These are phyloP conservation scores for Chlorophyllum brunneum DNA, from an alignment of 768 basidiomycete species.

Conservation along the genomic window DNA sequence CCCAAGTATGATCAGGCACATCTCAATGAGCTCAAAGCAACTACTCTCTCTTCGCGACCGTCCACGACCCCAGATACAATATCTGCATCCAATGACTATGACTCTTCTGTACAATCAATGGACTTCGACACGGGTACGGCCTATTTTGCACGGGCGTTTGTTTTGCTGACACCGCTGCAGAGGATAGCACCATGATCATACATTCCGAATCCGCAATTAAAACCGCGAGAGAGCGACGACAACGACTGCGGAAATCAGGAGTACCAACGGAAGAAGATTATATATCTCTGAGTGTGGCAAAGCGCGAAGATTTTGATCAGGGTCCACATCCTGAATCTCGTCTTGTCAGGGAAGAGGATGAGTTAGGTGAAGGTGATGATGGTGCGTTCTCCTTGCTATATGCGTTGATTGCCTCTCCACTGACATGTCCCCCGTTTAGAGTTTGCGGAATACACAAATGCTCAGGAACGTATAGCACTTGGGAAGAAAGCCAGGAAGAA, in stretches of 20 bases:
- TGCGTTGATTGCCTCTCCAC: not conserved
- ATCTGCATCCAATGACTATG: slow-evolving; percentile 45
- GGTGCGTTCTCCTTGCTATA: slow-evolving; percentile 43
- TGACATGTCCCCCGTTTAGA: slow-evolving; percentile 38
- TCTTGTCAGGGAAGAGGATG: slow-evolving; percentile 81
- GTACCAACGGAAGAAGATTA: slow-evolving; percentile 59
- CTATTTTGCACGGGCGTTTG: not conserved
- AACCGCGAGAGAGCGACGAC: slow-evolving; percentile 73
- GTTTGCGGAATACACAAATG: slow-evolving; percentile 83
- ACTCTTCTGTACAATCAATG: slow-evolving; percentile 26
- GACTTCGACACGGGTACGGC: slow-evolving; percentile 26
- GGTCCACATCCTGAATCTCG: slow-evolving; percentile 87
- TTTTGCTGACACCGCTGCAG: slow-evolving; percentile 15
- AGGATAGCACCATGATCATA: slow-evolving; percentile 46
- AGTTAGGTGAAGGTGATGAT: slow-evolving; percentile 84
- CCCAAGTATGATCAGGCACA: slow-evolving; percentile 72
- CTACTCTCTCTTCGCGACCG: slow-evolving; percentile 57
- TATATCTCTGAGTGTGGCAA: slow-evolving; percentile 72
- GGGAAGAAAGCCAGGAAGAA: slow-evolving; percentile 77
- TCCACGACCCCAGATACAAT: slow-evolving; percentile 35
- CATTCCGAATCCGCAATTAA: slow-evolving; percentile 70
- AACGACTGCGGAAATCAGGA: slow-evolving; percentile 53
- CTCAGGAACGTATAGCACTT: slow-evolving; percentile 80
- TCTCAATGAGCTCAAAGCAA: slow-evolving; percentile 76
- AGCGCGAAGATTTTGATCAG: slow-evolving; percentile 45